These are phyloP conservation scores for Gamsiella multidivaricata DNA, from an alignment of 192 early-diverging fungal species.

Conservation along the genomic window DNA sequence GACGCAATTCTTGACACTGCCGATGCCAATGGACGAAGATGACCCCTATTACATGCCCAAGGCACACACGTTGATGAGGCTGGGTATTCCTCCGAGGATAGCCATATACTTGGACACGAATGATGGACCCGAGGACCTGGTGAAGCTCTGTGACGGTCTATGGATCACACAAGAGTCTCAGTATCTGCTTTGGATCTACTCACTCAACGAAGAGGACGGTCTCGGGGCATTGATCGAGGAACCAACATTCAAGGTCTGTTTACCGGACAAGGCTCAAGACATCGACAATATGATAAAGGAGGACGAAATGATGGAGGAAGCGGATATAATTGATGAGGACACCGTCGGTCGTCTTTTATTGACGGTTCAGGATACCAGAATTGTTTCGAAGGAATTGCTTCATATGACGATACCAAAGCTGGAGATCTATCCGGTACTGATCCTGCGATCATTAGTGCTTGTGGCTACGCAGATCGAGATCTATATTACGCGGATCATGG, in stretches of 20 bases:
- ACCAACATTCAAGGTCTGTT: conserved; percentile 12
- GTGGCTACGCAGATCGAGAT: conserved; percentile 15
- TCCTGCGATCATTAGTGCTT: conserved; percentile 29
- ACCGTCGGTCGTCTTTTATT: conserved; percentile 25
- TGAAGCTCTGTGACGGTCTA: conserved; percentile 24
- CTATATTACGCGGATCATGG: conserved; percentile 40
- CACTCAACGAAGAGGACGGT: conserved; percentile 49
- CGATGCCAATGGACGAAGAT: conserved; percentile 39
- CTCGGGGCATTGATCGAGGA: conserved; percentile 35
- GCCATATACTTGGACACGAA: conserved; percentile 8
- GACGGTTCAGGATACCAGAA: conserved; percentile 10
- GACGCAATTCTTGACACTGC: conserved; percentile 21
- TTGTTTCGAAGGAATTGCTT: conserved; percentile 6
- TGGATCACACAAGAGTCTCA: conserved; percentile 32
- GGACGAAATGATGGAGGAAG: conserved; percentile 21
- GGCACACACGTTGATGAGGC: conserved; percentile 38
- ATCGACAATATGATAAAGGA: neutral
- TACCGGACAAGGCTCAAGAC: neutral
- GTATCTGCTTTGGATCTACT: conserved; percentile 46
- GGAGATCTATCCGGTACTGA: conserved; percentile 37
- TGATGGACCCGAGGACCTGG: conserved; percentile 9
- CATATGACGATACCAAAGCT: conserved; percentile 19
- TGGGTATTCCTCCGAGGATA: conserved; percentile 22
- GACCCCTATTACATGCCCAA: conserved; percentile 47
- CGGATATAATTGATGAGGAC: conserved; percentile 26